Evolutionary conservation across 305 asterid species (phyloP).

Genomic region (Fraxinus ornus): DNA sequence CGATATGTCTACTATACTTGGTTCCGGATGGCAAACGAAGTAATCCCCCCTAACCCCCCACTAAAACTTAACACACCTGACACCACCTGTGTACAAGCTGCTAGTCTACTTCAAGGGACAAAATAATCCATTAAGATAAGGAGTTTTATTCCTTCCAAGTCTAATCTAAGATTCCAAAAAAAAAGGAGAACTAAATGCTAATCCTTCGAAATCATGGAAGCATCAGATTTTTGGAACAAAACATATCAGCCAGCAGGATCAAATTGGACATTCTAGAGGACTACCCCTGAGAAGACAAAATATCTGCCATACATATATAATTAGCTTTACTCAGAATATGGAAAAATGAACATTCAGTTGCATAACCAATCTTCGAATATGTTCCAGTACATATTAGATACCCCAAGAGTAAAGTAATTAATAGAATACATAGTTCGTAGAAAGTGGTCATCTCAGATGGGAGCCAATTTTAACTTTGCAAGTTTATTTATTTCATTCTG

Average conservation of each 20-base stretch:
- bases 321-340: neutral
- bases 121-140: neutral
- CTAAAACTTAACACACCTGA: neutral
- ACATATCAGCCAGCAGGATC: neutral
- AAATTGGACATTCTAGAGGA: neutral
- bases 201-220: neutral
- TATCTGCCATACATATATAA: neutral
- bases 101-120: neutral
- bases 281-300: neutral
- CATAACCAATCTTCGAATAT: neutral
- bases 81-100: neutral
- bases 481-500: constrained; percentile 4
- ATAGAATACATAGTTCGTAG: neutral
- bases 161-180: neutral
- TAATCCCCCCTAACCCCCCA: neutral
- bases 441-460: neutral
- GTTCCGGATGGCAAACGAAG: neutral
- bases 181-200: neutral
- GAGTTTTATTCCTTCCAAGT: neutral
- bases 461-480: neutral
- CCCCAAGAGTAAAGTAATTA: neutral
- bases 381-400: neutral
- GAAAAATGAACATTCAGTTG: constrained; percentile 1
- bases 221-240: neutral
- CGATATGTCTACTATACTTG: neutral